Percentiles rank a stretch among this genome's conserved stretches.
phyloP scores from a whole-genome alignment of 179 eudicot genomes.

The Heliamphora pulchella region DNA sequence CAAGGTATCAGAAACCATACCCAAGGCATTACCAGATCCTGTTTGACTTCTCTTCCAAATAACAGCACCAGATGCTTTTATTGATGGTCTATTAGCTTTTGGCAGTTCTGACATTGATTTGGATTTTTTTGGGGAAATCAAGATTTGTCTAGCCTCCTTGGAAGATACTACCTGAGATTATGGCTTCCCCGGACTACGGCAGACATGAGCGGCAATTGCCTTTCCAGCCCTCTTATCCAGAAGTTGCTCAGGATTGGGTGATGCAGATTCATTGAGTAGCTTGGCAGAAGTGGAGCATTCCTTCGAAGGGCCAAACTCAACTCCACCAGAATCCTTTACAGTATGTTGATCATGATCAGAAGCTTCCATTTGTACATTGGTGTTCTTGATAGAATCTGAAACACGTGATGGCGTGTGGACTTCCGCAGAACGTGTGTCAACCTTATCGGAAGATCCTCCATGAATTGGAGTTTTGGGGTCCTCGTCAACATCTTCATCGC shows the following conservation, averaged over 20 bases:
- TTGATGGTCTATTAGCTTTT: slow-evolving; percentile 27
- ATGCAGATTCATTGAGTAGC: slow-evolving; percentile 19
- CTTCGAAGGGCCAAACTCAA: slow-evolving; percentile 28
- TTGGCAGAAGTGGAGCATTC: slow-evolving; percentile 24
- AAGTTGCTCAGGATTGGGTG: slow-evolving; percentile 26
- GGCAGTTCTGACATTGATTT: slow-evolving; percentile 35
- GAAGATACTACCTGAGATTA: slow-evolving; percentile 27
- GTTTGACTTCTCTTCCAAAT: slow-evolving; percentile 35
- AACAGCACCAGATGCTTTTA: slow-evolving; percentile 32
- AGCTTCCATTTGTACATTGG: slow-evolving; percentile 24
- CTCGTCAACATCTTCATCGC: slow-evolving; percentile 64
- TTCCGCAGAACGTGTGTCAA: too few relatives aligned
- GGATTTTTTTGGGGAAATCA: slow-evolving; percentile 45
- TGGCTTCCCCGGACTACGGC: slow-evolving; percentile 30
- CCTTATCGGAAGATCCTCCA: slow-evolving; percentile 40
- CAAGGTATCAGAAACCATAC: slow-evolving; percentile 30
- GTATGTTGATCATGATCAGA: slow-evolving; percentile 21
- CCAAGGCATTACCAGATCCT: slow-evolving; percentile 28
- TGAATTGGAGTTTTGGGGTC: slow-evolving; percentile 79
- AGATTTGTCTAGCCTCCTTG: slow-evolving; percentile 28
- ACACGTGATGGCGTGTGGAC: slow-evolving; percentile 22
- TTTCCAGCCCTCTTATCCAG: slow-evolving; percentile 36
- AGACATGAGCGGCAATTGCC: slow-evolving; percentile 18
- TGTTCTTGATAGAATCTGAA: slow-evolving; percentile 25
- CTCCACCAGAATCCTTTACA: slow-evolving; percentile 23